phyloP scores from a whole-genome alignment of 2,329 filamentous ascomycete species.

The Pseudomassariella vexata region DNA sequence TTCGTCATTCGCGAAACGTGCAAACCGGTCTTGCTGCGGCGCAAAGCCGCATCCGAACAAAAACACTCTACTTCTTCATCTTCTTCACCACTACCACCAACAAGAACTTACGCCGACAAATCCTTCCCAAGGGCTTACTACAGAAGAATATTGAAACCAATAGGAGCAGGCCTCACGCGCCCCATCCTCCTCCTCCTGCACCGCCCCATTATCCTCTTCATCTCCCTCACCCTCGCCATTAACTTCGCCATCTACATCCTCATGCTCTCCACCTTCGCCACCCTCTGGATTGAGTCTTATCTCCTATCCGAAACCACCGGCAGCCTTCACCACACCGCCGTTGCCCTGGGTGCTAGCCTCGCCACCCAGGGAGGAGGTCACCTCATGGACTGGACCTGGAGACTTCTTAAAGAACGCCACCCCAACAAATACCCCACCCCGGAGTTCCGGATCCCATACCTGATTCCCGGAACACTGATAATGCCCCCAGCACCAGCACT shows the following conservation, averaged over 20 bases:
- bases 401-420: slow-evolving; percentile 11
- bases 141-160: too few relatives aligned
- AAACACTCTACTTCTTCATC: too few relatives aligned
- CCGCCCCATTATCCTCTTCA: slow-evolving; percentile 40
- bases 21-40: background rate
- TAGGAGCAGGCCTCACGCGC: slow-evolving; percentile 26
- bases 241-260: slow-evolving; percentile 46
- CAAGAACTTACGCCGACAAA: too few relatives aligned
- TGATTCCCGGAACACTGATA: background rate
- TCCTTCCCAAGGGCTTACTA: background rate
- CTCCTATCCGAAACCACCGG: slow-evolving; percentile 34
- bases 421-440: background rate
- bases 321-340: slow-evolving; percentile 45
- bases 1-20: slow-evolving; percentile 1
- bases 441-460: background rate
- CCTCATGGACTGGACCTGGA: slow-evolving; percentile 32
- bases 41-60: background rate
- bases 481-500: background rate
- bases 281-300: slow-evolving; percentile 40
- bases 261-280: slow-evolving; percentile 46
- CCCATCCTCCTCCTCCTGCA: slow-evolving; percentile 37
- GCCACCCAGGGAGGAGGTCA: slow-evolving; percentile 29
- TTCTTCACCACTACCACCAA: too few relatives aligned
- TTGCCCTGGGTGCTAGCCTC: slow-evolving; percentile 36
- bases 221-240: slow-evolving; percentile 38